Conservation (phyloP, 768 basidiomycete genomes). For the Scleroderma citrinum region DNA sequence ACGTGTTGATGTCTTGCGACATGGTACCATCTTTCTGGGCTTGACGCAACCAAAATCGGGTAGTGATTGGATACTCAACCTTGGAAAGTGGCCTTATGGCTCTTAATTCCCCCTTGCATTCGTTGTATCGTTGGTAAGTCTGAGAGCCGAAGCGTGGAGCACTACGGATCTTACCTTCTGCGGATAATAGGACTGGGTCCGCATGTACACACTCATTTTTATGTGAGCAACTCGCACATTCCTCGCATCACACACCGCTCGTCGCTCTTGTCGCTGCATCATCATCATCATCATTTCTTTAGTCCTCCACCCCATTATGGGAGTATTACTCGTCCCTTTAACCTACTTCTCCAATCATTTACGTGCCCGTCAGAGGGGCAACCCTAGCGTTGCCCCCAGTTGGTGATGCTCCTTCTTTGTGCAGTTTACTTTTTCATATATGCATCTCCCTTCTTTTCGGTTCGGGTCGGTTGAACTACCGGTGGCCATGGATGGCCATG, state of each 20-base stretch:
- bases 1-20: constrained; percentile 50
- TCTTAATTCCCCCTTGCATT: not conserved
- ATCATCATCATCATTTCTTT: not conserved
- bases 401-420: not conserved
- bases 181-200: constrained; percentile 3
- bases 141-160: too few relatives aligned
- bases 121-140: not conserved
- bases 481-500: not conserved
- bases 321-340: not conserved
- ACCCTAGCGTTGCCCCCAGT: not conserved
- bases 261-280: not conserved
- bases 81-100: constrained; percentile 11
- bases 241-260: not conserved
- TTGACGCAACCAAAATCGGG: constrained; percentile 34
- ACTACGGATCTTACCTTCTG: not conserved
- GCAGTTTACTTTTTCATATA: not conserved
- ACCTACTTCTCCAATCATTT: not conserved
- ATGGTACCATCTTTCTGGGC: constrained; percentile 49
- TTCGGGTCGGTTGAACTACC: not conserved
- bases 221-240: not conserved
- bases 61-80: constrained; percentile 33
- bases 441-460: not conserved
- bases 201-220: constrained; percentile 1
- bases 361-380: not conserved
- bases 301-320: not conserved